A percentile compares a stretch with the other conserved stretches of the same genome.
These are phyloP conservation scores for Starmerella vitae DNA, from an alignment of 805 yeast genomes.

Conservation along the genomic window DNA sequence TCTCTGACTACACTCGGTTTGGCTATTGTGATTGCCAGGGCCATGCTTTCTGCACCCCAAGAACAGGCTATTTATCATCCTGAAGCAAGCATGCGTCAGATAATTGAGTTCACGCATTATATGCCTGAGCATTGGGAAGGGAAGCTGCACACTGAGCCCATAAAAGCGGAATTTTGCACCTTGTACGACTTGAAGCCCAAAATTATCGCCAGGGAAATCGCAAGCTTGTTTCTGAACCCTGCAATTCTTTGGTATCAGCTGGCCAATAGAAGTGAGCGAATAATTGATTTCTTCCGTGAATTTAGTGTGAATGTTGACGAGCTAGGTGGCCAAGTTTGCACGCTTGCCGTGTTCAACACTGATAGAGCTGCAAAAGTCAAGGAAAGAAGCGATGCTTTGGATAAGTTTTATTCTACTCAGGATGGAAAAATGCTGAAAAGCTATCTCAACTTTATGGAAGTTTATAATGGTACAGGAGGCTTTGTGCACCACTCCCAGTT, in stretches of 20 bases:
- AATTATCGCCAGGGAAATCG: conserved; percentile 59
- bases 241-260: conserved; percentile 77
- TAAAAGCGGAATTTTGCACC: conserved; percentile 68
- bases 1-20: conserved; percentile 84
- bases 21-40: conserved; percentile 68
- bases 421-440: conserved; percentile 89
- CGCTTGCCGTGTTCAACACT: conserved; percentile 82
- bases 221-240: conserved; percentile 75
- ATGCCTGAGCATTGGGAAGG: conserved; percentile 81
- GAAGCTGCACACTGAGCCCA: conserved; percentile 66
- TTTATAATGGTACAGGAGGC: conserved; percentile 38
- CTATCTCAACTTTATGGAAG: conserved; percentile 73
- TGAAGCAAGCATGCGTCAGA: conserved; percentile 66
- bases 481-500: neutral
- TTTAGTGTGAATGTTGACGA: conserved; percentile 86
- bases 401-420: conserved; percentile 34
- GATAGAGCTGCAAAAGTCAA: conserved; percentile 37
- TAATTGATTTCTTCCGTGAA: conserved; percentile 84
- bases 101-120: conserved; percentile 81
- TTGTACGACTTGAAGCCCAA: conserved; percentile 62
- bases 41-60: conserved; percentile 41
- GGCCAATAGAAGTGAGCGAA: conserved; percentile 56
- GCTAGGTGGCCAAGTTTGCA: conserved; percentile 74
- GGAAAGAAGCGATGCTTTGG: conserved; percentile 25
- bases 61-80: conserved; percentile 78